These are phyloP conservation scores for Alternaria arborescens DNA, from an alignment of 2,329 filamentous ascomycete species.

Conservation along the genomic window DNA sequence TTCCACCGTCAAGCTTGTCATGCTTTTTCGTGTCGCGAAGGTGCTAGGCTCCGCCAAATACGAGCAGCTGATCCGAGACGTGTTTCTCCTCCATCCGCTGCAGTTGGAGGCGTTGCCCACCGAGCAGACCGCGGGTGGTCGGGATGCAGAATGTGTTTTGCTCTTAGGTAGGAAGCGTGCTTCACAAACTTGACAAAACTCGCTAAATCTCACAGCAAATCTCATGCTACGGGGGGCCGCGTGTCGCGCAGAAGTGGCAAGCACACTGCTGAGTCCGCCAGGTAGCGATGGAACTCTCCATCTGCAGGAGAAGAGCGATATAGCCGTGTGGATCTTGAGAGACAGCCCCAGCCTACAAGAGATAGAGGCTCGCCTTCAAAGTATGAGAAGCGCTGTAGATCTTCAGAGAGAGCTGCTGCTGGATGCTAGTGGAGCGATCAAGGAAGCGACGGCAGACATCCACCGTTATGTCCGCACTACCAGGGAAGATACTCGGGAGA, in stretches of 20 bases:
- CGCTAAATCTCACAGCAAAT: conserved; percentile 14
- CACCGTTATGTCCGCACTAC: conserved; percentile 10
- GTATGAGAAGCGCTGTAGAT: conserved; percentile 6
- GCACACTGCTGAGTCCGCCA: conserved; percentile 5
- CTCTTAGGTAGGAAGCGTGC: conserved; percentile 12
- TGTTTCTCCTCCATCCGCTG: conserved; percentile 13
- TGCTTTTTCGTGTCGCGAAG: conserved; percentile 11
- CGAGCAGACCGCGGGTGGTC: not conserved
- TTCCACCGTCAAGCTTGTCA: conserved; percentile 7
- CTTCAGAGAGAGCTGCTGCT: conserved; percentile 8
- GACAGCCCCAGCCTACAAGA: conserved; percentile 12
- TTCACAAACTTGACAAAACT: not conserved
- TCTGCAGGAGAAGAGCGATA: not conserved
- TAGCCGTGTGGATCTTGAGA: conserved; percentile 13
- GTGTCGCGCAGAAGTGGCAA: conserved; percentile 8
- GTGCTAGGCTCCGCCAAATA: conserved; percentile 4
- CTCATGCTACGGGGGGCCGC: conserved; percentile 7
- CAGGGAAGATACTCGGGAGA: not conserved
- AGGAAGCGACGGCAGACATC: conserved; percentile 7
- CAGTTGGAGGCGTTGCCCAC: not conserved
- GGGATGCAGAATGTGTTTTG: conserved; percentile 4
- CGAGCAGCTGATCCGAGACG: conserved; percentile 9
- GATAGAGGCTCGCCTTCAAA: conserved; percentile 11
- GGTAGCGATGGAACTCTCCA: not conserved
- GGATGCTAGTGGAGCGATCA: conserved; percentile 8